Evolutionary conservation across 2,329 filamentous ascomycete species (phyloP).

Genomic region (Rachicladosporium sp.): DNA sequence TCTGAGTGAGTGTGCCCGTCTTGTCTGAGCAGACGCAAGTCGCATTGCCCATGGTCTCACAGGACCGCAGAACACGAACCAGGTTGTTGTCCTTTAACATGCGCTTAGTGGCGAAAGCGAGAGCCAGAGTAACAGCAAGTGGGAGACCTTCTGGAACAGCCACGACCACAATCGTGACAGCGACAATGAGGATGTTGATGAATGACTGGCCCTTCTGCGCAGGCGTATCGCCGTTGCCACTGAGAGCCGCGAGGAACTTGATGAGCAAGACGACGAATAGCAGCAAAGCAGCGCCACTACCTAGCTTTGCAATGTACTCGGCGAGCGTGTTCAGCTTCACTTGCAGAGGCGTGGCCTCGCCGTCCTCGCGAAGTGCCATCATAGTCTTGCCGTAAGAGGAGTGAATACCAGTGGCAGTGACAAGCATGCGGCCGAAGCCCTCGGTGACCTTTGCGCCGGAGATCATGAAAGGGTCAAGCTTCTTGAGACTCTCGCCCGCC

Average conservation of each 20-base stretch:
- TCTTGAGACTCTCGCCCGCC: slow-evolving; percentile 48
- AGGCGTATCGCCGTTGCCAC: slow-evolving; percentile 39
- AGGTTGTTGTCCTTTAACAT: slow-evolving; percentile 60
- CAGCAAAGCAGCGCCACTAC: slow-evolving; percentile 63
- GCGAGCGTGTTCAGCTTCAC: slow-evolving; percentile 65
- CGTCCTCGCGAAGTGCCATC: slow-evolving; percentile 65
- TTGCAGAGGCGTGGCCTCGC: slow-evolving; percentile 67
- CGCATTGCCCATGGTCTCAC: slow-evolving; percentile 60
- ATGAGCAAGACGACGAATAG: slow-evolving; percentile 80
- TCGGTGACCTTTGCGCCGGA: slow-evolving; percentile 71
- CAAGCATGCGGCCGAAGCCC: slow-evolving; percentile 62
- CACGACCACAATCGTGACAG: slow-evolving; percentile 57
- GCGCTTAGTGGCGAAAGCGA: slow-evolving; percentile 55
- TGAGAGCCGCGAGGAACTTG: slow-evolving; percentile 63
- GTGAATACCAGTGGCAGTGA: slow-evolving; percentile 61
- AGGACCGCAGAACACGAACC: slow-evolving; percentile 54
- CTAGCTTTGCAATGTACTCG: slow-evolving; percentile 67
- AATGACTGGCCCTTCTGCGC: slow-evolving; percentile 66
- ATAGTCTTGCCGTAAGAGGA: slow-evolving; percentile 67
- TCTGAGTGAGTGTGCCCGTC: slow-evolving; percentile 62
- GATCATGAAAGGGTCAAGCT: slow-evolving; percentile 74
- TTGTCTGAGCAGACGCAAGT: slow-evolving; percentile 72
- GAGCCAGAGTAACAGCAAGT: slow-evolving; percentile 54
- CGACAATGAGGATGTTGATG: slow-evolving; percentile 50
- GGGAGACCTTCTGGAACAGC: slow-evolving; percentile 56